These are phyloP conservation scores for Neofusicoccum ribis DNA, from an alignment of 2,329 filamentous ascomycete species.

Conservation along the genomic window DNA sequence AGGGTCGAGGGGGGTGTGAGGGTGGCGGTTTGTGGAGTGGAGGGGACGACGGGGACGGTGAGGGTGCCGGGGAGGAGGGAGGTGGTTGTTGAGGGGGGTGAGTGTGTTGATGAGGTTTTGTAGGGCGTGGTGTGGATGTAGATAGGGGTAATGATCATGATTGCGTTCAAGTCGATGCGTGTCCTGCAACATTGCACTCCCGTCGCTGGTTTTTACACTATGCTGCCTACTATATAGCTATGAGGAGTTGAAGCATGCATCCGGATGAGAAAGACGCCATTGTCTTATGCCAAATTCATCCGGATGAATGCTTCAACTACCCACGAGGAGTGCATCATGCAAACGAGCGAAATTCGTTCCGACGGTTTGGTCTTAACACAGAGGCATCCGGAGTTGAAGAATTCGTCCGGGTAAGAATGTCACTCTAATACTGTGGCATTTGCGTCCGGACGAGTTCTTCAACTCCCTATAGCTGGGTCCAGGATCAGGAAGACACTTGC, in stretches of 20 bases:
- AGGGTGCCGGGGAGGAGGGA: constrained; percentile 1
- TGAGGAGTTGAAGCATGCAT: not conserved
- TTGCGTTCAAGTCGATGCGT: too few species aligned
- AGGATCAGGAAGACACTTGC: not conserved
- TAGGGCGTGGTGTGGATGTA: not conserved
- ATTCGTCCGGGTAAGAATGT: not conserved
- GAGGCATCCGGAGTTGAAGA: not conserved
- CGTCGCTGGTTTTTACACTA: too few species aligned
- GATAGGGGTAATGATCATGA: not conserved
- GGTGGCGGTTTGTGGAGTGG: constrained; percentile 1
- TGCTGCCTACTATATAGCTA: too few species aligned
- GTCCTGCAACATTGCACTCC: too few species aligned
- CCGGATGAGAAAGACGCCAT: not conserved
- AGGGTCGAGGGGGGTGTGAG: not conserved
- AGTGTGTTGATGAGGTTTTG: not conserved
- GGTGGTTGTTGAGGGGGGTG: not conserved
- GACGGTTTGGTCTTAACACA: too few species aligned
- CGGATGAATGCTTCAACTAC: not conserved
- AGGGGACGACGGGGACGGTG: not conserved
- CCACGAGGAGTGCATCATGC: too few species aligned
- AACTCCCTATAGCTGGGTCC: not conserved
- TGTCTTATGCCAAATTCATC: not conserved
- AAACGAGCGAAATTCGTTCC: too few species aligned
- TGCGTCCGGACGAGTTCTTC: not conserved
- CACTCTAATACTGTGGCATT: not conserved